Percentiles rank a stretch among this genome's conserved stretches.
These are phyloP conservation scores for Rhododendron kiyosumense DNA, from an alignment of 148 eudicot species.

Conservation along the genomic window DNA sequence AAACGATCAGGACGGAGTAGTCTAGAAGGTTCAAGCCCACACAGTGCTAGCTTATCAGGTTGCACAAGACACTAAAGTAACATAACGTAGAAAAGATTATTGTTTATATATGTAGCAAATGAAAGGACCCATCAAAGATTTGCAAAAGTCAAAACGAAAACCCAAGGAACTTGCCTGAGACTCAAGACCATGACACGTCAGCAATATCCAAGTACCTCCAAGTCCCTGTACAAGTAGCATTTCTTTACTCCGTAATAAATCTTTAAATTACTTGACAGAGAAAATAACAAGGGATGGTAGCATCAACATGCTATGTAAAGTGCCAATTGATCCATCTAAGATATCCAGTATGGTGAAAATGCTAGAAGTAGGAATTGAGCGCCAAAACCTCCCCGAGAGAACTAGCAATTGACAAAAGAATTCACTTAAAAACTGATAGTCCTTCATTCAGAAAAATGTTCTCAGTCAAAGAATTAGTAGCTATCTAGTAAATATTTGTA, in stretches of 20 bases:
- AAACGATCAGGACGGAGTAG: constrained; percentile 59
- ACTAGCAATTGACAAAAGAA: background rate
- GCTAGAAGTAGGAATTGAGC: background rate
- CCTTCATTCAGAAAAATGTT: background rate
- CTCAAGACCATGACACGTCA: constrained; percentile 53
- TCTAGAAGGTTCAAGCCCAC: constrained; percentile 69
- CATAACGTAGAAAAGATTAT: background rate
- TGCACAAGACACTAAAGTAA: constrained; percentile 49
- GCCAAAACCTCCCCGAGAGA: background rate
- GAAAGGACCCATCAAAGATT: background rate
- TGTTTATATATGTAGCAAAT: background rate
- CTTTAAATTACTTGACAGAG: background rate
- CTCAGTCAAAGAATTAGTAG: background rate
- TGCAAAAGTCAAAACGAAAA: background rate
- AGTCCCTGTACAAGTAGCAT: constrained; percentile 41
- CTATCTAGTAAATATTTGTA: background rate
- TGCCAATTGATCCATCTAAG: background rate
- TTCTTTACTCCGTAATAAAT: background rate
- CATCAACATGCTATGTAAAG: background rate
- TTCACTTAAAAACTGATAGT: background rate
- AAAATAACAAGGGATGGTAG: background rate
- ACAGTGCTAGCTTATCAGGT: constrained; percentile 59
- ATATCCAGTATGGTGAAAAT: background rate
- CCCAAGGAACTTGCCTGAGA: constrained; percentile 41
- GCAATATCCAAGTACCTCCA: constrained; percentile 45